Conservation (phyloP, 2,329 filamentous ascomycete genomes). For the Pseudogymnoascus sp. region DNA sequence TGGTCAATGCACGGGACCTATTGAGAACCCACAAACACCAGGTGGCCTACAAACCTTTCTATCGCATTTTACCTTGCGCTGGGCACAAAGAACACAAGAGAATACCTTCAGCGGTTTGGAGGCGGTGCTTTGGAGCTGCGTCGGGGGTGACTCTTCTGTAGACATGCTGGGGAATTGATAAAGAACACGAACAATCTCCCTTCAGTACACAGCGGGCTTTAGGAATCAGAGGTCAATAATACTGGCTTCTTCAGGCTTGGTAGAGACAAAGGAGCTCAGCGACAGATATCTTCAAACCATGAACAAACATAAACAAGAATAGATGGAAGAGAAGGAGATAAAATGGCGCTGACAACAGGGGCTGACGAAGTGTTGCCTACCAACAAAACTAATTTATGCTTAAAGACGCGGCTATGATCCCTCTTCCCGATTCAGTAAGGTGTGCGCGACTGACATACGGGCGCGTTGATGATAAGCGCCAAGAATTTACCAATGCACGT, state of each 20-base stretch:
- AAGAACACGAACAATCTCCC: neutral
- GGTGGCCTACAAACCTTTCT: conserved; percentile 1
- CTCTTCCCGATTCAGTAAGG: neutral
- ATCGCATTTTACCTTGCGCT: conserved; percentile 25
- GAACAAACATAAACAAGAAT: neutral
- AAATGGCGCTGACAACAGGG: neutral
- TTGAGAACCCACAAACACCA: neutral
- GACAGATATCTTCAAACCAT: neutral
- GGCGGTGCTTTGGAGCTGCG: neutral
- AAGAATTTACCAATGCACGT: neutral
- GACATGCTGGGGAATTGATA: neutral
- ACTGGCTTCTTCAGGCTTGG: neutral
- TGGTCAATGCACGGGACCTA: neutral
- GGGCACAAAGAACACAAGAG: conserved; percentile 22
- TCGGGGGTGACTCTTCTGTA: neutral
- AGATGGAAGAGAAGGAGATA: neutral
- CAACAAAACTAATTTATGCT: neutral
- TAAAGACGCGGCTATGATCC: neutral
- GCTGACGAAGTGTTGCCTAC: neutral
- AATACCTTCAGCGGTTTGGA: neutral
- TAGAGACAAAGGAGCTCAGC: neutral
- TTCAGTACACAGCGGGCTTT: neutral
- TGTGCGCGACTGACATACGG: neutral
- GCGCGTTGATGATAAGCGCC: neutral
- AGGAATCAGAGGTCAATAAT: neutral